Evolutionary conservation across 2,329 filamentous ascomycete genomes (phyloP), one percentile per base, ranked within the genome.

Genomic region (Monosporascus sp.): DNA sequence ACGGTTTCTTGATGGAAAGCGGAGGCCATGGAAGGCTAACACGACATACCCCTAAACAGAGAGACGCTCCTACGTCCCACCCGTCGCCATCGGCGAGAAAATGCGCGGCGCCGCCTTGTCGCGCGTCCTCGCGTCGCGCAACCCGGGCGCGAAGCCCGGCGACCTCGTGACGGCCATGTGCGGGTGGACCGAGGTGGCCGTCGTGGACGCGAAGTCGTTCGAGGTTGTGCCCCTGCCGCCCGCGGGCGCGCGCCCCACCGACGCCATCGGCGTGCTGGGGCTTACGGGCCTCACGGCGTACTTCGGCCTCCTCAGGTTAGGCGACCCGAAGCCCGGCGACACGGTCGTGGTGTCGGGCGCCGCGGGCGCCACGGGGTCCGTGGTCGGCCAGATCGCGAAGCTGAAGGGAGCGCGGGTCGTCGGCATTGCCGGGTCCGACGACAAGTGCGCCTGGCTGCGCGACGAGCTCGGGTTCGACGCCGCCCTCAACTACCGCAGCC

Each of bases 351-450:
- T 93, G 0, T 88, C 84, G 8, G 88, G 87, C 7, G 89, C 89
- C 2, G 89, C 89, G 0, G 89, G 89, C 2, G 89, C 88, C 0
- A 92, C 89, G 0, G 89, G 89, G 1, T 87, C 81, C 63, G 81
- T 92, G 1, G 88, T 83, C 0, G 88, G 87, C 0, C 89, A 93
- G 71, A 89, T 92, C 60, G 87, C 87, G 19, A 91, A 89, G 74
- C 72, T 90, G 51, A 83, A 84, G 68, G 88, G 86, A 14, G 72
- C 72, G 48, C 61, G 76, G 3, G 82, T 89, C 14, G 69, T 87
- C 22, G 87, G 86, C 7, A 76, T 89, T 56, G 85, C 85, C 1
- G 87, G 87, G 0, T 79, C 77, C 51, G 78, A 82, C 37, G 82
- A 86, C 38, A 90, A 90, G 72, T 88, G 81, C 58, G 67, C 71